Evolutionary conservation across 345 rosid species (phyloP), one percentile per base, ranked within the genome.

Genomic region (Eucalyptus virginea): DNA sequence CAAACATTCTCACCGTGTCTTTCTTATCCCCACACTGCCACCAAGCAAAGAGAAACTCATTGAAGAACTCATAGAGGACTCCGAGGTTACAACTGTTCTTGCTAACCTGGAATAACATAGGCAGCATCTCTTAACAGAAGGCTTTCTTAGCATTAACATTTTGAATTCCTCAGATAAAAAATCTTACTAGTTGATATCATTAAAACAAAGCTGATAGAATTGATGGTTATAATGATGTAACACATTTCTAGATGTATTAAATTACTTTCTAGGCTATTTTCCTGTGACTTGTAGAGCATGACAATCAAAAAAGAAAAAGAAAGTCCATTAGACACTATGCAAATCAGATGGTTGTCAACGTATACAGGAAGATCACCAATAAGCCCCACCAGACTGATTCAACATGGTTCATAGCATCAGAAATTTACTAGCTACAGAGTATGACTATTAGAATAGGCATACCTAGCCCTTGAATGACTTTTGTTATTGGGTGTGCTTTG

Each of bases 381-480:
- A 85, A 52, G 65, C 47, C 87, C 51, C 30, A 67, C 16, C 87
- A 30, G 50, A 83, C 77, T 50, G 72, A 87, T 40, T 54, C 56
- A 67, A 62, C 88, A 42, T 6, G 26, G 23, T 17, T 67, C 81
- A 54, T 47, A 67, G 88, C 65, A 87, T 54, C 83, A 90, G 87
- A 89, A 23, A 50, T 88, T 86, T 49, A 81, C 62, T 44, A 89
- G 28, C 50, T 42, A 88, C 52, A 62, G 42, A 90, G 26, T 28
- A 87, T 34, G 52, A 52, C 52, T 86, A n/a, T 48, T 60, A 45
- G 81, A 81, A 56, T 60, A 86, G 23, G 87, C 90, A 89, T 92
- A 94, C 97, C 97, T 93, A 67, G 90, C 89, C 90, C 80, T 91
- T 67, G 87, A 83, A 90, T 90, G 86, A 65, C 90, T 89, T 89